Base-by-base conservation (phyloP, 768 basidiomycete genomes). In the Xerocomus spinulosus region DNA sequence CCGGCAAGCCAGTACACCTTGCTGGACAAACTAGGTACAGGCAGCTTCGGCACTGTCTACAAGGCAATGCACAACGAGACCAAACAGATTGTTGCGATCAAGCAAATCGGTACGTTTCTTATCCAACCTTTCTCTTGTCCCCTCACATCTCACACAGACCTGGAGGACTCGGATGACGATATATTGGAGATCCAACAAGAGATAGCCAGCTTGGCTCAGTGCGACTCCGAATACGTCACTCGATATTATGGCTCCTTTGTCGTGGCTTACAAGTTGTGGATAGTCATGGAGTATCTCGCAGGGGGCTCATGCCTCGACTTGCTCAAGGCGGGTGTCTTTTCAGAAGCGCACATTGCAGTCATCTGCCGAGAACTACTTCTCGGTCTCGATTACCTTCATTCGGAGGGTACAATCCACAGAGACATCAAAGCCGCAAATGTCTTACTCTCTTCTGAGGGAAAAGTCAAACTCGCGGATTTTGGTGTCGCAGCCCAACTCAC, bases 361-460 rank as follows among this genome's bases (percentile, higher is more conserved):
- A 80, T 97, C 53, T 92, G 91, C 60, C 87, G 91, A 42, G 95
- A 99, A 64, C 82, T 98, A 1, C 77, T 99, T 21, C 72, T 87
- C 23, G 96, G 96, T 20, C 81, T 99, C 24, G 91, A 94, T 50
- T 99, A 99, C 65, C 82, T 98, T n/a, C 96, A 98, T 61, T 79
- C 79, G 15, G 91, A 97, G 64, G 85, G 89, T 44, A 98, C 94
- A 51, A 98, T 99, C 50, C 96, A 99, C 68, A 85, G 96, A 38
- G 96, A 99, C 61, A 97, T 99, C 77, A 99, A 99, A 65, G 96
- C 95, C 2, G 95, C 95, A 34, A 99, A 99, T 59, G 79, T 99
- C 45, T 76, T 97, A 6, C 79, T 98, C 23, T 92, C 91, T 4
- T 87, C 89, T 3, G 80, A 82, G 0, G 96, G 96, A 25, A 88